Percentiles rank a stretch among this genome's conserved stretches.
These are phyloP conservation scores for Calonectria montana DNA, from an alignment of 2,329 filamentous ascomycete species.

Conservation along the genomic window DNA sequence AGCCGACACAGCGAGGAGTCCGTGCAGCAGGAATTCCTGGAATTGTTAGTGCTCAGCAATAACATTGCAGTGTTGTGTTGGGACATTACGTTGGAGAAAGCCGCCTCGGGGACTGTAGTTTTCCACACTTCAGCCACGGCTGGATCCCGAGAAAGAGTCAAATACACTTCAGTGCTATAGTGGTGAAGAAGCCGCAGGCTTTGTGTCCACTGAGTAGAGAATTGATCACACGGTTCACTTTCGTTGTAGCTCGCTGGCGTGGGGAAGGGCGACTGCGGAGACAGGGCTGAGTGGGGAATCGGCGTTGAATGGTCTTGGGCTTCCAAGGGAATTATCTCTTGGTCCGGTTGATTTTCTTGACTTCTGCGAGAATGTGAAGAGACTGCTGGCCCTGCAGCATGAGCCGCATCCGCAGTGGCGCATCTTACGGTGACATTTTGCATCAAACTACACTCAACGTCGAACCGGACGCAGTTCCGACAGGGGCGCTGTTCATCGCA, in stretches of 20 bases:
- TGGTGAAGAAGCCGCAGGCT: constrained; percentile 28
- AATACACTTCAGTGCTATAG: constrained; percentile 7
- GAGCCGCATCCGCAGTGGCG: too few species aligned
- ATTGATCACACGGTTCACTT: background rate
- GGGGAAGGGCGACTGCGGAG: too few species aligned
- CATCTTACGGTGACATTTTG: background rate
- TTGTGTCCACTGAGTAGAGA: constrained; percentile 20
- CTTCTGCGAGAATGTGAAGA: too few species aligned
- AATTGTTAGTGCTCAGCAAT: background rate
- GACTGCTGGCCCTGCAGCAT: too few species aligned
- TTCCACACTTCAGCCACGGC: constrained; percentile 11
- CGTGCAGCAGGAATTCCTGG: constrained; percentile 30
- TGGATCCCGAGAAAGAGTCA: background rate
- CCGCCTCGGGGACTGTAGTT: constrained; percentile 15
- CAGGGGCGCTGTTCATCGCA: constrained; percentile 30
- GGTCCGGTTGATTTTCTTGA: too few species aligned
- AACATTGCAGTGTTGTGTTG: background rate
- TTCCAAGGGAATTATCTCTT: too few species aligned
- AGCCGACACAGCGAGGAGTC: constrained; percentile 23
- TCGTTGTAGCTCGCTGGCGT: background rate
- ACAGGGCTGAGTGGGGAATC: too few species aligned
- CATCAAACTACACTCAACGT: constrained; percentile 21
- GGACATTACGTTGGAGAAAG: constrained; percentile 24
- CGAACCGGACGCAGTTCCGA: constrained; percentile 25
- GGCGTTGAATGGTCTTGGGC: too few species aligned